A percentile compares a stretch with the other conserved stretches of the same genome.
Conservation (phyloP, 176 grass and related monocot genomes). For the Alloteropsis semialata region DNA sequence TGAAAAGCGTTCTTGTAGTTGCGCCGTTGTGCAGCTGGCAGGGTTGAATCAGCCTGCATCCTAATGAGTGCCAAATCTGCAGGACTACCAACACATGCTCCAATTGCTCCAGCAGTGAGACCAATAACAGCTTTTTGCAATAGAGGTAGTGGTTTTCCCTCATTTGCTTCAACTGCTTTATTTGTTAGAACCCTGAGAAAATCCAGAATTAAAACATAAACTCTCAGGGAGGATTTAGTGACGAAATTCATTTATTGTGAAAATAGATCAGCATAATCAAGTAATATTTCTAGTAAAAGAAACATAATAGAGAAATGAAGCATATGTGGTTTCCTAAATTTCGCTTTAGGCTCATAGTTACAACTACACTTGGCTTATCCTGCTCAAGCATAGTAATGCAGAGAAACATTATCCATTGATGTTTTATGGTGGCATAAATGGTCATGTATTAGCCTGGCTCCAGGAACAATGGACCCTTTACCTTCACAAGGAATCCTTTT, state of each 20-base stretch:
- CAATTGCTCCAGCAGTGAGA: slow-evolving; percentile 87
- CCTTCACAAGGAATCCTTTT: slow-evolving; percentile 1
- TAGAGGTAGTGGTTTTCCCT: slow-evolving; percentile 79
- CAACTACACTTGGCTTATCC: neutral
- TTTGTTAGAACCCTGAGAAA: slow-evolving; percentile 81
- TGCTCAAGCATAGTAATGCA: neutral
- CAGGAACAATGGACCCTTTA: neutral
- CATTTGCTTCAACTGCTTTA: slow-evolving; percentile 94
- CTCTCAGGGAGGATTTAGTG: neutral
- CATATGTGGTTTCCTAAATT: neutral
- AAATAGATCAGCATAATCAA: neutral
- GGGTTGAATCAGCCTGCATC: slow-evolving; percentile 95
- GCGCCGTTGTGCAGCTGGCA: slow-evolving; percentile 66
- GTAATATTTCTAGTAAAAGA: neutral
- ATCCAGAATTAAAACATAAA: neutral
- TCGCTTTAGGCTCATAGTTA: neutral
- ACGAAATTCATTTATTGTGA: neutral
- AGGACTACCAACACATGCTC: slow-evolving; percentile 78
- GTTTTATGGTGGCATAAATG: neutral
- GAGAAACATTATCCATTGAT: neutral
- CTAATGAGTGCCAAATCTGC: slow-evolving; percentile 89
- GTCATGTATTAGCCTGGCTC: neutral
- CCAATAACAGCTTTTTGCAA: slow-evolving; percentile 84
- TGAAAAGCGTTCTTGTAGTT: slow-evolving; percentile 95
- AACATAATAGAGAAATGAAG: neutral